phyloP scores from a whole-genome alignment of 768 basidiomycete species.

The Termitomyces sp. region DNA sequence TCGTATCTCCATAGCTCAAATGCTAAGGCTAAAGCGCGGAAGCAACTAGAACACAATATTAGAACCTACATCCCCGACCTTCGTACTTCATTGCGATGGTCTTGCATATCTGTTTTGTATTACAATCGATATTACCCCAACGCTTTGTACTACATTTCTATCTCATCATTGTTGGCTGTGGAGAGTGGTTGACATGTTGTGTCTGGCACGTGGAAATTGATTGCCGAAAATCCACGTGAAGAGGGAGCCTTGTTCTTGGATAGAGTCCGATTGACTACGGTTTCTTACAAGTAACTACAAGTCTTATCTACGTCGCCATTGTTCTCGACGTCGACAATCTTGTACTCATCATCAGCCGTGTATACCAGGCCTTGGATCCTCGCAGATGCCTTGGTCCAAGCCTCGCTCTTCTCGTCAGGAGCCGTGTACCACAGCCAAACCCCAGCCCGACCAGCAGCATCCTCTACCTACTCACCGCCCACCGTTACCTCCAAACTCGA shows the following conservation, averaged over 20 bases:
- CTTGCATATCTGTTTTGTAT: constrained; percentile 9
- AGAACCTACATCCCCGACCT: not conserved
- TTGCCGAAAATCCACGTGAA: constrained; percentile 21
- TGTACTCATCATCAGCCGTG: constrained; percentile 4
- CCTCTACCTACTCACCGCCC: constrained; percentile 15
- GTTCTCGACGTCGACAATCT: constrained; percentile 9
- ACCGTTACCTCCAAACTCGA: constrained; percentile 16
- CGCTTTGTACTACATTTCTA: constrained; percentile 7
- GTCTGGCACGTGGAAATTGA: constrained; percentile 24
- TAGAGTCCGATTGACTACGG: constrained; percentile 16
- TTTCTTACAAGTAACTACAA: constrained; percentile 9
- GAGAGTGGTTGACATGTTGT: constrained; percentile 16
- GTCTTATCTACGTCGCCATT: constrained; percentile 12
- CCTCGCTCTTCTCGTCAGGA: constrained; percentile 21
- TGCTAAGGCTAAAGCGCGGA: constrained; percentile 41
- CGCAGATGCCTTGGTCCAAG: constrained; percentile 23
- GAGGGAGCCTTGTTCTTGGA: constrained; percentile 19
- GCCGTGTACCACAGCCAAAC: constrained; percentile 15
- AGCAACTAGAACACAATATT: constrained; percentile 24
- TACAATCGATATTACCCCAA: constrained; percentile 1
- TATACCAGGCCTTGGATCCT: not conserved
- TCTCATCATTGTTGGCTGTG: constrained; percentile 2
- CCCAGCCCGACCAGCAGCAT: constrained; percentile 15
- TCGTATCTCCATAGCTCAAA: constrained; percentile 52
- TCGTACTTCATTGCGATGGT: not conserved